Percentiles rank a stretch among this genome's conserved stretches.
Conservation (phyloP, 352 stramenopile species). For the Globisporangium abappressorium region DNA sequence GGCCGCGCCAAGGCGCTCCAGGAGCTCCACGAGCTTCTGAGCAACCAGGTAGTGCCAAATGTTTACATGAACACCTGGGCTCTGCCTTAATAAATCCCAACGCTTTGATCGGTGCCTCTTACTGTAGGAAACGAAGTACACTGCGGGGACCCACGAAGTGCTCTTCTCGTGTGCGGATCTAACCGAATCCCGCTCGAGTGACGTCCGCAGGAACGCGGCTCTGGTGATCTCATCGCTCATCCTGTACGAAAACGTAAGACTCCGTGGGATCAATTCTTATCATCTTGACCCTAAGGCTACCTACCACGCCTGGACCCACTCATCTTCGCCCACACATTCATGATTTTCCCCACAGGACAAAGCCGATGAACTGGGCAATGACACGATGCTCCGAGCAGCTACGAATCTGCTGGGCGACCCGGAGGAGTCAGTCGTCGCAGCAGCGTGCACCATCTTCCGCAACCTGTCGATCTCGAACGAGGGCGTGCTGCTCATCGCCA, state of each 20-base stretch:
- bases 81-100: not conserved
- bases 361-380: slow-evolving; percentile 42
- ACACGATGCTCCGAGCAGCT: slow-evolving; percentile 50
- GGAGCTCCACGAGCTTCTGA: slow-evolving; percentile 52
- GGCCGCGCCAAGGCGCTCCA: slow-evolving; percentile 44
- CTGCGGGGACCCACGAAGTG: slow-evolving; percentile 43
- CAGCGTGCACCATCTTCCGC: slow-evolving; percentile 45
- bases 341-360: slow-evolving; percentile 18
- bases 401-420: slow-evolving; percentile 37
- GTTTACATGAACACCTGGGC: not conserved
- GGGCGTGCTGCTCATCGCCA: slow-evolving; percentile 40
- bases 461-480: slow-evolving; percentile 64
- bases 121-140: slow-evolving; percentile 44
- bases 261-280: no score
- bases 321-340: not conserved
- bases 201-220: slow-evolving; percentile 45
- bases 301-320: not conserved
- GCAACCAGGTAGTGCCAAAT: slow-evolving; percentile 27
- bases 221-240: slow-evolving; percentile 52
- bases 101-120: not conserved
- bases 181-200: slow-evolving; percentile 31
- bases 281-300: not conserved
- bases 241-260: slow-evolving; percentile 43
- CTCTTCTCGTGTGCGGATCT: slow-evolving; percentile 55
- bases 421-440: slow-evolving; percentile 44